Percentiles rank a stretch among this genome's conserved stretches.
phyloP scores from a whole-genome alignment of 1,284 basidiomycete genomes.

The Vanrija sp. region DNA sequence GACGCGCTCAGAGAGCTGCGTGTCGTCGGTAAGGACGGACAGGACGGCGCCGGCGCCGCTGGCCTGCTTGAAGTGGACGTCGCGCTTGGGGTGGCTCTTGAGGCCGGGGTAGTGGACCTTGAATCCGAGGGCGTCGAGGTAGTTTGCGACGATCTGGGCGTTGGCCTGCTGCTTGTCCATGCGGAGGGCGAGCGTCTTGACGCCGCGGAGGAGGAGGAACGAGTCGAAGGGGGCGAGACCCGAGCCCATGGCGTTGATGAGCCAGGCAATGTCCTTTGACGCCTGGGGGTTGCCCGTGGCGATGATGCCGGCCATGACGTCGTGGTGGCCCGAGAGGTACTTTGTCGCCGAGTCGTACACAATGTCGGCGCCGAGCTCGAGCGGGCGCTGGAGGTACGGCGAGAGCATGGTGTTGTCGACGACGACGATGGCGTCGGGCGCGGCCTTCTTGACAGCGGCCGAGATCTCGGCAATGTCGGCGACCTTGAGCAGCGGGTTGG shows the following conservation, averaged over 20 bases:
- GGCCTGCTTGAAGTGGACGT: conserved; percentile 82
- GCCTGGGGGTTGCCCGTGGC: conserved; percentile 88
- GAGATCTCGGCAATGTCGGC: conserved; percentile 81
- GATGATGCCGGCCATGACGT: conserved; percentile 96
- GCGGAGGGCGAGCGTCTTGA: conserved; percentile 94
- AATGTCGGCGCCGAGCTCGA: conserved; percentile 93
- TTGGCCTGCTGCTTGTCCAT: conserved; percentile 92
- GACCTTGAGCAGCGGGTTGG: conserved; percentile 95
- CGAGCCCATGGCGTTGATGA: conserved; percentile 96
- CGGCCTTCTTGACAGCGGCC: conserved; percentile 71
- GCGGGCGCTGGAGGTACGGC: conserved; percentile 91
- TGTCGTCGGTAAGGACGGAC: conserved; percentile 91
- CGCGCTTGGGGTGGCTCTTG: conserved; percentile 72
- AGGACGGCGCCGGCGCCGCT: conserved; percentile 90
- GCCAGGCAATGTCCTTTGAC: conserved; percentile 83
- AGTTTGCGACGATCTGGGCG: conserved; percentile 78
- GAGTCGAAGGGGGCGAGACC: conserved; percentile 92
- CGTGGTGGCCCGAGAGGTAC: conserved; percentile 96
- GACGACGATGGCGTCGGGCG: conserved; percentile 78
- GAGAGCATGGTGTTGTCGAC: conserved; percentile 99
- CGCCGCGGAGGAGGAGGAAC: conserved; percentile 90
- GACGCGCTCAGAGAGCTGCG: conserved; percentile 83
- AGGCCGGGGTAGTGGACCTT: conserved; percentile 92
- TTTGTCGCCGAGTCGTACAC: conserved; percentile 99
- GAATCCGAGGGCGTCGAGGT: conserved; percentile 84